Evolutionary conservation across 306 rosid genomes (phyloP).

Genomic region (Cucurbita ficifolia): DNA sequence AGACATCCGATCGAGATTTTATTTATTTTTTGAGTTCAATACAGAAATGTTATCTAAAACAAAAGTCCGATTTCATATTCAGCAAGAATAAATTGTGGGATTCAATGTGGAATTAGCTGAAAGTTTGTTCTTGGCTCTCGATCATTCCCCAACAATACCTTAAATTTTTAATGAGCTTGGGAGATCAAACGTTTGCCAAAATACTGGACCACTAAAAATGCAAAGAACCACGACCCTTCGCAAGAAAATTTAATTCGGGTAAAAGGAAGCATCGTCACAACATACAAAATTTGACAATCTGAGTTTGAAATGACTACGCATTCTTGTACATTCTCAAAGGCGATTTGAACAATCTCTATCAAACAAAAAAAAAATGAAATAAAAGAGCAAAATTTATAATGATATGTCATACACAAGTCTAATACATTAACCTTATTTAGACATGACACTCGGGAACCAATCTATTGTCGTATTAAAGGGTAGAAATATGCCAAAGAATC

Average conservation of each 20-base stretch:
- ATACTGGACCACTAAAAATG: not conserved
- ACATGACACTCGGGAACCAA: not conserved
- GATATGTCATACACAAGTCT: conserved; percentile 2
- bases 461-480: not conserved
- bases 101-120: not conserved
- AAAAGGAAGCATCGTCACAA: not conserved
- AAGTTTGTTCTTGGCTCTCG: not conserved
- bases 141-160: not conserved
- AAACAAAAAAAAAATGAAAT: not conserved
- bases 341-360: not conserved
- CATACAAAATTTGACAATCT: conserved; percentile 1
- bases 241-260: not conserved
- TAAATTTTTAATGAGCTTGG: not conserved
- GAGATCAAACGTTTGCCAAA: not conserved
- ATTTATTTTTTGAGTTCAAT: not conserved
- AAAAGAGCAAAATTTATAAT: not conserved
- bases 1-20: not conserved
- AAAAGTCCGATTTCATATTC: not conserved
- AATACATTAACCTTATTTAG: not conserved
- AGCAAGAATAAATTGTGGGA: not conserved
- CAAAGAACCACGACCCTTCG: not conserved
- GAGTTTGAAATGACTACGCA: not conserved
- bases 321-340: conserved; percentile 5
- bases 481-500: not conserved
- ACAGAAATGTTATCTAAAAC: not conserved